Conservation (phyloP, 2,329 filamentous ascomycete genomes). For the Diplodia seriata region DNA sequence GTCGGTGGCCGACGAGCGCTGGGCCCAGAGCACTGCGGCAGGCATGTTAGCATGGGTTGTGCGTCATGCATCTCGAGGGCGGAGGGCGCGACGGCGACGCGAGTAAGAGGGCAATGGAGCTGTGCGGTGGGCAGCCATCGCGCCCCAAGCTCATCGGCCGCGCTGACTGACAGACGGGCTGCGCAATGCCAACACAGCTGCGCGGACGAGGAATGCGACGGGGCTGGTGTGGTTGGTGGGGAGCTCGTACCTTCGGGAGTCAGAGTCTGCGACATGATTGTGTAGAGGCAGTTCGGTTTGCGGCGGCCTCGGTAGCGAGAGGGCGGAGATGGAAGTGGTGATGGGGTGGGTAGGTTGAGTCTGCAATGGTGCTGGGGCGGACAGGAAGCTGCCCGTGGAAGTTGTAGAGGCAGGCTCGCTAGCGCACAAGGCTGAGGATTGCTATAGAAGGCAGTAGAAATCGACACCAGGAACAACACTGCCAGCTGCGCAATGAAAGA, state of each 20-base stretch:
- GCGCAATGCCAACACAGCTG: neutral
- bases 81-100: conserved; percentile 97
- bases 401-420: conserved; percentile 31
- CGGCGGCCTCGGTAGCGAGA: conserved; percentile 14
- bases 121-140: conserved; percentile 33
- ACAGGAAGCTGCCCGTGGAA: conserved; percentile 26
- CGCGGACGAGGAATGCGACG: conserved; percentile 15
- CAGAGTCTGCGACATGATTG: conserved; percentile 37
- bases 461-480: conserved; percentile 20
- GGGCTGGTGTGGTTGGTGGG: conserved; percentile 35
- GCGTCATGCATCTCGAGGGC: conserved; percentile 60
- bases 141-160: neutral
- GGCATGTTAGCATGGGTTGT: conserved; percentile 36
- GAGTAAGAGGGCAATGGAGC: conserved; percentile 62
- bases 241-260: conserved; percentile 51
- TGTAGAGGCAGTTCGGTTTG: conserved; percentile 6
- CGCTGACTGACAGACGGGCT: too few relatives aligned
- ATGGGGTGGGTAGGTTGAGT: conserved; percentile 21
- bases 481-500: neutral
- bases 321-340: conserved; percentile 10
- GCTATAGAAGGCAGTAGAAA: conserved; percentile 36
- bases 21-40: conserved; percentile 84
- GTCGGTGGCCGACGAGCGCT: conserved; percentile 85
- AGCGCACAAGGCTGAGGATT: conserved; percentile 44
- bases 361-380: conserved; percentile 10